phyloP scores from a whole-genome alignment of 768 basidiomycete genomes.

The Rossbeevera mucosa region DNA sequence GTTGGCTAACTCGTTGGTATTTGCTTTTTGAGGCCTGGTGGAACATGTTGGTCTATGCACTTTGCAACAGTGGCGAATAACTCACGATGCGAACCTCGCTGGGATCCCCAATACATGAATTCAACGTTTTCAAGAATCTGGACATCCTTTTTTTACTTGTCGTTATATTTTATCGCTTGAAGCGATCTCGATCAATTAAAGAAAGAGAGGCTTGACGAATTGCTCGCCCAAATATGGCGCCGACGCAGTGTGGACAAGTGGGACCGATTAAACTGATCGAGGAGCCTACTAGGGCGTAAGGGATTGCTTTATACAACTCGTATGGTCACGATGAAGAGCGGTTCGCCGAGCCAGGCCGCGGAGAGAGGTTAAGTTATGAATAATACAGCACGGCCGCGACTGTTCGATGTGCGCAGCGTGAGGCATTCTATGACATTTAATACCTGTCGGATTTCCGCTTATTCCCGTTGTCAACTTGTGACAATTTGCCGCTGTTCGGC shows the following conservation, averaged over 20 bases:
- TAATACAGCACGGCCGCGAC: not conserved
- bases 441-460: not conserved
- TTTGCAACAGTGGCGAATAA: not conserved
- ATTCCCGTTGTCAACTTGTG: slow-evolving; percentile 11
- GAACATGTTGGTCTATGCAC: not conserved
- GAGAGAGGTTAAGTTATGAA: slow-evolving; percentile 7
- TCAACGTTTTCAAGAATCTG: slow-evolving; percentile 12
- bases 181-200: not conserved
- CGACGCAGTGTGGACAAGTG: not conserved
- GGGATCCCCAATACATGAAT: slow-evolving; percentile 20
- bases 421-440: slow-evolving; percentile 2
- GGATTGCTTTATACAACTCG: not conserved
- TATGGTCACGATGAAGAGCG: not conserved
- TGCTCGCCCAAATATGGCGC: slow-evolving; percentile 1
- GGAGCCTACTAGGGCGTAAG: slow-evolving; percentile 5
- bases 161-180: slow-evolving; percentile 7
- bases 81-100: slow-evolving; percentile 14
- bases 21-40: slow-evolving; percentile 14
- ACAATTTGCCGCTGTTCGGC: not conserved
- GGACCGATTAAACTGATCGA: slow-evolving; percentile 4
- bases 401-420: not conserved
- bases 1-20: slow-evolving; percentile 9
- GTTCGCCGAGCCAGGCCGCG: slow-evolving; percentile 2
- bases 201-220: not conserved
- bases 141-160: slow-evolving; percentile 6